Evolutionary conservation across 2,329 filamentous ascomycete species (phyloP).

Genomic region (Coleophoma cylindrospora): DNA sequence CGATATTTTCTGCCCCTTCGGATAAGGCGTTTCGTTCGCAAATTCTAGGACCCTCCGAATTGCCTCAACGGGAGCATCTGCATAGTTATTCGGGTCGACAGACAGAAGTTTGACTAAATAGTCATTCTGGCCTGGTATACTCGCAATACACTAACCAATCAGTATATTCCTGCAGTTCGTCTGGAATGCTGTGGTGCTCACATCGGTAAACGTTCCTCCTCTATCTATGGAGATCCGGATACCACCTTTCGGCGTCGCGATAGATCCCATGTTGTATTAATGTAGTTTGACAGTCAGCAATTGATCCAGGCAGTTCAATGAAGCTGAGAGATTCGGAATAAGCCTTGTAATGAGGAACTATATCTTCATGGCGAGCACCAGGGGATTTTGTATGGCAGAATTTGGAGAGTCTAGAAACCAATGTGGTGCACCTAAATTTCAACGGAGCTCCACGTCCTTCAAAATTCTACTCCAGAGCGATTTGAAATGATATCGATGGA

Average conservation of each 20-base stretch:
- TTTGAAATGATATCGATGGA: too few relatives aligned
- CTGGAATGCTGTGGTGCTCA: not conserved
- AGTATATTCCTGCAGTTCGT: not conserved
- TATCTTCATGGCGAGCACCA: too few relatives aligned
- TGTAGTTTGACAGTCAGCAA: not conserved
- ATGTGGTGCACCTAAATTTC: too few relatives aligned
- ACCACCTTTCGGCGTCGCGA: not conserved
- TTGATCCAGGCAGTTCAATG: not conserved
- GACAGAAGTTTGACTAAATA: conserved; percentile 74
- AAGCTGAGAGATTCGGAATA: not conserved
- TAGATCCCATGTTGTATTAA: not conserved
- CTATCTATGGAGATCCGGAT: conserved; percentile 24
- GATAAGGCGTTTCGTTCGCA: conserved; percentile 54
- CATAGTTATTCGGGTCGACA: conserved; percentile 63
- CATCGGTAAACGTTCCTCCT: conserved; percentile 68
- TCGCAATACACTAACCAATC: conserved; percentile 47
- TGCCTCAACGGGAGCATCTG: conserved; percentile 62
- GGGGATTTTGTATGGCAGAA: too few relatives aligned
- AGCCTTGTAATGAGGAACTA: too few relatives aligned
- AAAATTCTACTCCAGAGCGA: too few relatives aligned
- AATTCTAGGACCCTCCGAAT: conserved; percentile 57
- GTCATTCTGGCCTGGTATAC: conserved; percentile 34
- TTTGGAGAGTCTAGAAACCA: too few relatives aligned
- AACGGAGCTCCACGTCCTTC: too few relatives aligned
- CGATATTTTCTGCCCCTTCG: conserved; percentile 56